Conservation (phyloP, 1,139 yeast species). For the Candida smagusa region DNA sequence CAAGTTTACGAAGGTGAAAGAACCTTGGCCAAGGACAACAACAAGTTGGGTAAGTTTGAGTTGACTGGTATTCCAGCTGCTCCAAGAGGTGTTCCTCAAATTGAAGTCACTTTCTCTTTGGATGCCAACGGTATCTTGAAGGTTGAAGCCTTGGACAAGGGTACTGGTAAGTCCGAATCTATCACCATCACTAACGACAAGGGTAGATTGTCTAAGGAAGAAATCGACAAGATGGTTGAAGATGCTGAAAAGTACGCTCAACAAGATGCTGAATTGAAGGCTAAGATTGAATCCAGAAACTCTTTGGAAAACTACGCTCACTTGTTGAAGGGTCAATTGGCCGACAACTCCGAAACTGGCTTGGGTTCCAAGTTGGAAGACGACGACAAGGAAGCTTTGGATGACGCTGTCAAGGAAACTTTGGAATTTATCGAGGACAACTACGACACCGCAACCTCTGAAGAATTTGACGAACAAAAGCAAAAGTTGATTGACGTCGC, state of each 20-base stretch:
- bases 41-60: slow-evolving; percentile 45
- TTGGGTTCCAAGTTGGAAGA: slow-evolving; percentile 78
- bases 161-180: slow-evolving; percentile 74
- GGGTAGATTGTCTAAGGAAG: slow-evolving; percentile 93
- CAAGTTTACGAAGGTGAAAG: slow-evolving; percentile 50
- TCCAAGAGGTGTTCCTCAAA: slow-evolving; percentile 50
- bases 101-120: slow-evolving; percentile 45
- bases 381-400: slow-evolving; percentile 87
- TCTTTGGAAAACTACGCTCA: slow-evolving; percentile 49
- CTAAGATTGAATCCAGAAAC: slow-evolving; percentile 67
- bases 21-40: slow-evolving; percentile 45
- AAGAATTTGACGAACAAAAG: slow-evolving; percentile 91
- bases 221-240: slow-evolving; percentile 90
- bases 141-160: slow-evolving; percentile 46
- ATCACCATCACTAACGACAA: slow-evolving; percentile 95
- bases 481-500: slow-evolving; percentile 82
- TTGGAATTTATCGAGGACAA: slow-evolving; percentile 88
- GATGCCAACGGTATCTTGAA: slow-evolving; percentile 50
- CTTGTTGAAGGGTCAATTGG: slow-evolving; percentile 52
- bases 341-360: slow-evolving; percentile 58
- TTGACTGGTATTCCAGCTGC: slow-evolving; percentile 49
- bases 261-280: slow-evolving; percentile 79
- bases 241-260: slow-evolving; percentile 90
- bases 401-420: slow-evolving; percentile 85
- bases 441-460: slow-evolving; percentile 81